Evolutionary conservation across 345 rosid species (phyloP).

Genomic region (Euphorbia peplus): DNA sequence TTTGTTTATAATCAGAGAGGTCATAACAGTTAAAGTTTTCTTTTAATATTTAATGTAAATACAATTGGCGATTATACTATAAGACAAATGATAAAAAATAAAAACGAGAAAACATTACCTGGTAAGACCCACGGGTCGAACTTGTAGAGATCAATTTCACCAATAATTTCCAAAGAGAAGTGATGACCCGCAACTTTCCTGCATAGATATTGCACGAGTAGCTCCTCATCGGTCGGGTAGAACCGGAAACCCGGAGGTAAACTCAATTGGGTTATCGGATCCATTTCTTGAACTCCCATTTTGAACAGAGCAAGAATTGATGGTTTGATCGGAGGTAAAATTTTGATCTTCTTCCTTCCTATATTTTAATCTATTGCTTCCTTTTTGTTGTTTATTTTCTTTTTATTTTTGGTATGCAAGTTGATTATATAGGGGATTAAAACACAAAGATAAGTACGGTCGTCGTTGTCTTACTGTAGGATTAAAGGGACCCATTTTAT

Average conservation of each 20-base stretch:
- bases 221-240: slow-evolving; percentile 96
- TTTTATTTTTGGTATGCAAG: accelerated
- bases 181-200: slow-evolving; percentile 77
- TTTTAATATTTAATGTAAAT: too few relatives aligned
- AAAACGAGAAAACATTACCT: slow-evolving; percentile 30
- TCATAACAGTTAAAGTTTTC: too few relatives aligned
- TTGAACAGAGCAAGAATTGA: neutral
- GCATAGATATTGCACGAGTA: slow-evolving; percentile 79
- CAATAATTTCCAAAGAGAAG: slow-evolving; percentile 67
- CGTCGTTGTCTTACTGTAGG: slow-evolving; percentile 48
- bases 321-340: neutral
- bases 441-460: slow-evolving; percentile 60
- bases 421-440: slow-evolving; percentile 32
- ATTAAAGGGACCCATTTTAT: slow-evolving; percentile 25
- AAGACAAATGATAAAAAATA: neutral
- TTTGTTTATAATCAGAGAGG: too few relatives aligned
- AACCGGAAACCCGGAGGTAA: slow-evolving; percentile 97
- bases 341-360: neutral
- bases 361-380: neutral
- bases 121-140: slow-evolving; percentile 90
- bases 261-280: slow-evolving; percentile 72
- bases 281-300: slow-evolving; percentile 69
- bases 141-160: slow-evolving; percentile 85
- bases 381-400: neutral
- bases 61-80: neutral